Conservation (phyloP, 805 yeast genomes). For the Cyberlindnera nakhonratchasimensis region DNA sequence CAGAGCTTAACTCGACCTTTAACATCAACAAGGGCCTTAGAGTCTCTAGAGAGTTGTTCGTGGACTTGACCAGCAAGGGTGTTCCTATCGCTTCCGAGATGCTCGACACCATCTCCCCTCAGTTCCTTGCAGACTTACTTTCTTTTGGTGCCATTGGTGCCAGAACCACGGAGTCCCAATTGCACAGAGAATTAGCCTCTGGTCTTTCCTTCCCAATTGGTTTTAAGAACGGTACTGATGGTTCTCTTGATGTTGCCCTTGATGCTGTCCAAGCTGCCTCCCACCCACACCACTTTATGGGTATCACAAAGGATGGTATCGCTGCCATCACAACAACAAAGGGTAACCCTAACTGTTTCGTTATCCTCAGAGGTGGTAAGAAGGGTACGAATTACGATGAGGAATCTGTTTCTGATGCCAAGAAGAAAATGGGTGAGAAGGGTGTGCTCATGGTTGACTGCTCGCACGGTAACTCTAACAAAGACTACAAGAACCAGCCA, state of each 20-base stretch:
- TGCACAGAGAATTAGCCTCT: conserved; percentile 95
- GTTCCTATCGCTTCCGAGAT: conserved; percentile 95
- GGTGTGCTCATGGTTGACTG: conserved; percentile 88
- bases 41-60: conserved; percentile 80
- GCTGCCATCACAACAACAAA: conserved; percentile 95
- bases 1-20: conserved; percentile 88
- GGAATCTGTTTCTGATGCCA: conserved; percentile 70
- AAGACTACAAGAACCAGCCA: conserved; percentile 94
- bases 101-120: conserved; percentile 98
- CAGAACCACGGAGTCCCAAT: conserved; percentile 96
- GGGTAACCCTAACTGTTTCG: conserved; percentile 93
- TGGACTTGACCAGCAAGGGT: conserved; percentile 72
- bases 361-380: conserved; percentile 94
- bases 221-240: conserved; percentile 98
- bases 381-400: conserved; percentile 90
- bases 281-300: conserved; percentile 91
- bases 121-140: conserved; percentile 84
- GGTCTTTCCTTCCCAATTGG: conserved; percentile 99
- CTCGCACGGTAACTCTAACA: conserved; percentile 95
- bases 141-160: conserved; percentile 99
- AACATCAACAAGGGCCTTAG: conserved; percentile 93
- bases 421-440: conserved; percentile 50
- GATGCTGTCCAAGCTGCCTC: conserved; percentile 94
- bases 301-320: conserved; percentile 94
- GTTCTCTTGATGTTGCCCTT: conserved; percentile 85